These are phyloP conservation scores for Penicillium digitatum DNA, from an alignment of 2,329 filamentous ascomycete genomes.

Conservation along the genomic window DNA sequence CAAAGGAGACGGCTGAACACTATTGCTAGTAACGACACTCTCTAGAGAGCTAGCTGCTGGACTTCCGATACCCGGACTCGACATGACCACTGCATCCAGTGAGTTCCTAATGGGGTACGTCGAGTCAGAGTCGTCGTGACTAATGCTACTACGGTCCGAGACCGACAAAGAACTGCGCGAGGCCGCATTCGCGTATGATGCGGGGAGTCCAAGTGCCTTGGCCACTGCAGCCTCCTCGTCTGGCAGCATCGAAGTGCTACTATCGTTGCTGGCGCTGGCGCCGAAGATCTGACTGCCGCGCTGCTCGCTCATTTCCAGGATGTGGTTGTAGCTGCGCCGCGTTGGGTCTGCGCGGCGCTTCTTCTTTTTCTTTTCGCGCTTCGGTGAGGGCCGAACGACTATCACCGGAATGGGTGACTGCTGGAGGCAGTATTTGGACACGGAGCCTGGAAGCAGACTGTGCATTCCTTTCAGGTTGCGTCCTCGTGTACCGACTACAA, in stretches of 20 bases:
- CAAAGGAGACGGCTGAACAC: conserved; percentile 4
- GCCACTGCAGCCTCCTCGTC: conserved; percentile 51
- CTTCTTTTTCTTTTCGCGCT: conserved; percentile 82
- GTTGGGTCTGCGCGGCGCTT: conserved; percentile 75
- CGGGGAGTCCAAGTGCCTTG: conserved; percentile 46
- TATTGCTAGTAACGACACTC: conserved; percentile 11
- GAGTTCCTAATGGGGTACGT: conserved; percentile 21
- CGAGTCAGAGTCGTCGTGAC: conserved; percentile 28
- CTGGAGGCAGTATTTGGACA: conserved; percentile 91
- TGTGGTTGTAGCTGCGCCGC: conserved; percentile 71
- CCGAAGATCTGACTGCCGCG: conserved; percentile 53
- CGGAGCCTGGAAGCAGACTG: conserved; percentile 78
- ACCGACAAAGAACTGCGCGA: conserved; percentile 36
- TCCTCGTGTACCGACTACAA: conserved; percentile 85
- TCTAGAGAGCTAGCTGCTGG: conserved; percentile 26
- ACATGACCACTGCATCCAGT: conserved; percentile 24
- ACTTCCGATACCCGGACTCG: conserved; percentile 21
- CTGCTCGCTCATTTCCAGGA: conserved; percentile 62
- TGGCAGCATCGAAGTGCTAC: conserved; percentile 42
- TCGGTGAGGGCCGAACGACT: conserved; percentile 80
- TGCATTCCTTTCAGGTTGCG: conserved; percentile 81
- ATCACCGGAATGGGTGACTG: conserved; percentile 91
- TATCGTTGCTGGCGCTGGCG: conserved; percentile 45
- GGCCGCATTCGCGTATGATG: conserved; percentile 25
- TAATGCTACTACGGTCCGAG: conserved; percentile 34